A percentile compares a stretch with the other conserved stretches of the same genome.
These are phyloP conservation scores for Bruguiera hainesii DNA, from an alignment of 441 rosid species.

Conservation along the genomic window DNA sequence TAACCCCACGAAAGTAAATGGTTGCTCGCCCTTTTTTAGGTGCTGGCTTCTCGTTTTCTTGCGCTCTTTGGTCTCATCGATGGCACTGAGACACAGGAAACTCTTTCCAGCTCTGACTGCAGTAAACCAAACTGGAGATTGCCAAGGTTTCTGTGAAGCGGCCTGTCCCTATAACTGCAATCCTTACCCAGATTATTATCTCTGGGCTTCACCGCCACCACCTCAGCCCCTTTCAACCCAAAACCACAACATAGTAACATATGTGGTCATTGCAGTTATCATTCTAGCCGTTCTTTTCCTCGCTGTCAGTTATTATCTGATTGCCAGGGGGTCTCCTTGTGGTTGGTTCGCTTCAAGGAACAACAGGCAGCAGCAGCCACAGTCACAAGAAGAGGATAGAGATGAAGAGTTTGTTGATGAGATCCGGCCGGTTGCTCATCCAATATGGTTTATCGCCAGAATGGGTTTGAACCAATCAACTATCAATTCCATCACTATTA, in stretches of 20 bases:
- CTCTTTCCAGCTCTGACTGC: conserved; percentile 44
- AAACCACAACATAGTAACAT: conserved; percentile 31
- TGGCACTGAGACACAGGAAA: conserved; percentile 56
- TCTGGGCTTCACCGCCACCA: conserved; percentile 38
- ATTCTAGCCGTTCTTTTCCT: conserved; percentile 42
- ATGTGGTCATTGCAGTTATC: conserved; percentile 38
- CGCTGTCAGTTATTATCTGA: conserved; percentile 40
- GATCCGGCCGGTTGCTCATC: conserved; percentile 52
- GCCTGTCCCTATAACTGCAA: conserved; percentile 49
- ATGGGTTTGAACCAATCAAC: conserved; percentile 67
- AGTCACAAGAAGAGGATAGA: conserved; percentile 24
- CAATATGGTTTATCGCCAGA: conserved; percentile 66
- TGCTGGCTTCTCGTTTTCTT: conserved; percentile 9
- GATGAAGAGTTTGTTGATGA: conserved; percentile 41
- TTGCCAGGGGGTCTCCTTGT: conserved; percentile 39
- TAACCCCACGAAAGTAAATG: conserved; percentile 2
- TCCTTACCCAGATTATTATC: conserved; percentile 24
- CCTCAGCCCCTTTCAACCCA: conserved; percentile 17
- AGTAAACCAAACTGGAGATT: conserved; percentile 44
- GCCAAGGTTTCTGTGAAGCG: conserved; percentile 51
- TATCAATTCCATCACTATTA: conserved; percentile 57
- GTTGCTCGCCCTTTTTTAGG: conserved; percentile 5
- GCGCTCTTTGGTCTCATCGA: conserved; percentile 20
- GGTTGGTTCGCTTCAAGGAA: conserved; percentile 23
- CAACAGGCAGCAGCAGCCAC: conserved; percentile 14